Evolutionary conservation across 2,329 filamentous ascomycete species (phyloP).

Genomic region (Sordariomycetes sp.): DNA sequence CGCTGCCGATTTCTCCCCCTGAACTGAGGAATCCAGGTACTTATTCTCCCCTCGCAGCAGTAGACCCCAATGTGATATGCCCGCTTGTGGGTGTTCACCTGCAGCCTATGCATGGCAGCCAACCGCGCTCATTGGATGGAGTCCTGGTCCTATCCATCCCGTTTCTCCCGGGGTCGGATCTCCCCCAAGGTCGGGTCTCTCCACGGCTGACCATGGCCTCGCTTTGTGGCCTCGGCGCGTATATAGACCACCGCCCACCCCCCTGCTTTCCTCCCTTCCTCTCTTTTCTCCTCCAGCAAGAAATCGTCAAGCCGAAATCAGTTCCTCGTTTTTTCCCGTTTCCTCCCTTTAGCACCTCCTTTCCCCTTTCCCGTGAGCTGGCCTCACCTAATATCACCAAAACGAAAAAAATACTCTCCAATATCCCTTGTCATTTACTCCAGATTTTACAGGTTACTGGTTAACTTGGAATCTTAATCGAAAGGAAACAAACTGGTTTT

Average conservation of each 20-base stretch:
- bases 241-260: constrained; percentile 25
- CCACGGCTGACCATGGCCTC: constrained; percentile 2
- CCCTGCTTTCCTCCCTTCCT: constrained; percentile 1
- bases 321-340: constrained; percentile 27
- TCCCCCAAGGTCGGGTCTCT: background rate
- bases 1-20: background rate
- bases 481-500: constrained; percentile 5
- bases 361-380: constrained; percentile 34
- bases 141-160: background rate
- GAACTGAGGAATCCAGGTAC: background rate
- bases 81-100: background rate
- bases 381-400: constrained; percentile 28
- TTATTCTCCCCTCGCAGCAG: background rate
- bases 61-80: constrained; percentile 1
- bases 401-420: constrained; percentile 9
- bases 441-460: constrained; percentile 4
- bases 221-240: constrained; percentile 11
- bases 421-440: constrained; percentile 6
- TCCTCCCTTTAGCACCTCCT: constrained; percentile 30
- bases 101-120: background rate
- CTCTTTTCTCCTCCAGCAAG: background rate
- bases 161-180: background rate
- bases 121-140: constrained; percentile 3
- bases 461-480: constrained; percentile 6
- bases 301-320: constrained; percentile 9